Evolutionary conservation across 768 basidiomycete species (phyloP).

Genomic region (Dioszegia crocea): DNA sequence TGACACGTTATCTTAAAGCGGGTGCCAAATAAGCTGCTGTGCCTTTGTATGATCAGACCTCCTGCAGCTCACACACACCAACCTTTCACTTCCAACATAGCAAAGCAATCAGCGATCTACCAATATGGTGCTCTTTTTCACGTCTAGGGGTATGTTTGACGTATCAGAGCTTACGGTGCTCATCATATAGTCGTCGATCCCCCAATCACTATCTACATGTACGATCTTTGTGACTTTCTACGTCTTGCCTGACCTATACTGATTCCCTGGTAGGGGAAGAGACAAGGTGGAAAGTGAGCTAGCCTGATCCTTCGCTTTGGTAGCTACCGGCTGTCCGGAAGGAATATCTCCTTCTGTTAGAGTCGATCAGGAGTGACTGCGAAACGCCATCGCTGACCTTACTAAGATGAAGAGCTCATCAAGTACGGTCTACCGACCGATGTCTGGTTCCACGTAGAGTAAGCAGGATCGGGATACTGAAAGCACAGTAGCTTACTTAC

Average conservation of each 20-base stretch:
- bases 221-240: constrained; percentile 1
- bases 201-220: constrained; percentile 80
- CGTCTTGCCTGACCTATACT: background rate
- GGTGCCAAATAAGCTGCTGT: too few relatives aligned
- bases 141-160: constrained; percentile 54
- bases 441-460: constrained; percentile 82
- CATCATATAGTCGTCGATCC: constrained; percentile 53
- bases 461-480: constrained; percentile 2
- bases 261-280: constrained; percentile 54
- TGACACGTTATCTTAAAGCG: background rate
- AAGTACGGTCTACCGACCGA: constrained; percentile 61
- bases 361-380: background rate
- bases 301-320: background rate
- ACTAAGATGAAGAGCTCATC: constrained; percentile 86
- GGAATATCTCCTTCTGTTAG: background rate
- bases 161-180: constrained; percentile 51
- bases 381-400: background rate
- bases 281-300: constrained; percentile 90
- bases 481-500: background rate
- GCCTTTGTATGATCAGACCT: too few relatives aligned
- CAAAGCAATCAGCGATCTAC: too few relatives aligned
- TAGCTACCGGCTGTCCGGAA: too few relatives aligned
- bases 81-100: too few relatives aligned
- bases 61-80: too few relatives aligned
- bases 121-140: constrained; percentile 61